These are phyloP conservation scores for Sporothrix dimorphospora DNA, from an alignment of 2,329 filamentous ascomycete genomes.

Conservation along the genomic window DNA sequence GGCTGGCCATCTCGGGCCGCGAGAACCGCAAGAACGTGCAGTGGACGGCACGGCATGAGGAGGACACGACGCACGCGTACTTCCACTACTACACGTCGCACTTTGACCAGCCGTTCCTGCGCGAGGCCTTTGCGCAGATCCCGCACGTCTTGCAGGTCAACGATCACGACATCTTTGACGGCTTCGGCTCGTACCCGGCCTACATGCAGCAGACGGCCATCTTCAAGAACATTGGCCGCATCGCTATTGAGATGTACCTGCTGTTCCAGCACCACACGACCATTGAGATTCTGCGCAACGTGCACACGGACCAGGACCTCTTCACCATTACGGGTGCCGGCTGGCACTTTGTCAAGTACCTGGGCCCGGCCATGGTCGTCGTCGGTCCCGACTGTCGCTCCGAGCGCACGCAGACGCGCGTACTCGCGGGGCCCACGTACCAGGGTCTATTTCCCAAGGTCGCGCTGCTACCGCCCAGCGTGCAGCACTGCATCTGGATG, in stretches of 20 bases:
- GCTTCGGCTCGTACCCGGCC: slow-evolving; percentile 94
- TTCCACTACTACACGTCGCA: slow-evolving; percentile 99
- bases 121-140: slow-evolving; percentile 97
- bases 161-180: slow-evolving; percentile 99
- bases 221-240: slow-evolving; percentile 96
- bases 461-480: slow-evolving; percentile 83
- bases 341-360: slow-evolving; percentile 98
- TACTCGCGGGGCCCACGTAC: slow-evolving; percentile 95
- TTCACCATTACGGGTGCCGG: slow-evolving; percentile 97
- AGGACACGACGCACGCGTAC: slow-evolving; percentile 93
- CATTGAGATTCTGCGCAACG: slow-evolving; percentile 86
- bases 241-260: slow-evolving; percentile 96
- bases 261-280: slow-evolving; percentile 98
- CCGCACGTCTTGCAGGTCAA: slow-evolving; percentile 91
- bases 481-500: slow-evolving; percentile 98
- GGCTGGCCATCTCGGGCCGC: slow-evolving; percentile 89
- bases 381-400: slow-evolving; percentile 91
- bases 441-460: slow-evolving; percentile 97
- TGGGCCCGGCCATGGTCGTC: slow-evolving; percentile 87
- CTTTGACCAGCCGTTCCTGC: slow-evolving; percentile 92
- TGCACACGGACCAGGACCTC: slow-evolving; percentile 84
- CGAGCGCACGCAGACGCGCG: slow-evolving; percentile 85
- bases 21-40: slow-evolving; percentile 87
- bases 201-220: slow-evolving; percentile 98
- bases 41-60: slow-evolving; percentile 94